These are phyloP conservation scores for Daphne laureola DNA, from an alignment of 441 rosid genomes.

Conservation along the genomic window DNA sequence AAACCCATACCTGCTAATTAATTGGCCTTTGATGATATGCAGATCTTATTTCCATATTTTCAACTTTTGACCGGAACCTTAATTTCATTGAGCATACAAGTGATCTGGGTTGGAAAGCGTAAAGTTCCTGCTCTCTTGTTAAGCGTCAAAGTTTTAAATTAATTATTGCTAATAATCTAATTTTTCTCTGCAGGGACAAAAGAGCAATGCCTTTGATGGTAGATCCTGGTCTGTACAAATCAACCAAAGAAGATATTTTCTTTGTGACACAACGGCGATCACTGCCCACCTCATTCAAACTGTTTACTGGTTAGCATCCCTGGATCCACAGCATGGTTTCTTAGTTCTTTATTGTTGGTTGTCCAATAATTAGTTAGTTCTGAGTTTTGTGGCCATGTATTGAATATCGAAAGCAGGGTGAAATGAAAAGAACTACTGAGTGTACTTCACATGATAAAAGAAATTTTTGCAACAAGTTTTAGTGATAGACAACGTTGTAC, in stretches of 20 bases:
- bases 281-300: constrained; percentile 79
- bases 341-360: background rate
- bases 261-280: constrained; percentile 73
- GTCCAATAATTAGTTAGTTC: background rate
- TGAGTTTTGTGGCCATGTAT: background rate
- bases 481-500: too few species aligned
- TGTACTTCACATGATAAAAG: too few species aligned
- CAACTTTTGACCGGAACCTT: constrained; percentile 54
- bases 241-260: constrained; percentile 61
- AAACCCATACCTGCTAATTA: constrained; percentile 8
- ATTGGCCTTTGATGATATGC: constrained; percentile 23
- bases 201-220: constrained; percentile 92
- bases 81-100: constrained; percentile 90
- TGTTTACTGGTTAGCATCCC: constrained; percentile 72
- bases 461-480: too few species aligned
- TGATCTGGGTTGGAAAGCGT: constrained; percentile 88
- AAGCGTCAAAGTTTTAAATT: too few species aligned
- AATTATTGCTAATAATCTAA: constrained; percentile 12
- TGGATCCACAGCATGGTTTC: constrained; percentile 1
- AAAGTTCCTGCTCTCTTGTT: constrained; percentile 21
- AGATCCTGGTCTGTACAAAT: constrained; percentile 81
- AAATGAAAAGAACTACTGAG: too few species aligned
- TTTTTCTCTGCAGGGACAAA: constrained; percentile 57
- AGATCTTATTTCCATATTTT: constrained; percentile 80
- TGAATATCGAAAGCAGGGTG: background rate